Evolutionary conservation across 2,329 filamentous ascomycete genomes (phyloP), one percentile per base, ranked within the genome.

Genomic region (Scleromitrula shiraiana): DNA sequence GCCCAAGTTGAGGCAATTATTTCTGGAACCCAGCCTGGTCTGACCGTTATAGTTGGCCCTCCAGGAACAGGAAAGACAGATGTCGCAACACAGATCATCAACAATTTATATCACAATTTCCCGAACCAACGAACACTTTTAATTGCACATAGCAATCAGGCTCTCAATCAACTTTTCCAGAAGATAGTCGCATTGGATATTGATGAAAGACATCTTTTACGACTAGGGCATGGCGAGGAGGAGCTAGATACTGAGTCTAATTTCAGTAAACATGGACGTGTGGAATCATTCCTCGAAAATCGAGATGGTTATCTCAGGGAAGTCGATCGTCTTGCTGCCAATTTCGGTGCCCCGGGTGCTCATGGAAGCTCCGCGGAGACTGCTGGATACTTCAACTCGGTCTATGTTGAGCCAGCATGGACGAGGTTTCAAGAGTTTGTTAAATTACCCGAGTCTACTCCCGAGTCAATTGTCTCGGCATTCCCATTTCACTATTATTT

Each of bases 41-140:
- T 98, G 43, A 96, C 91, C 1, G 79, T 98, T 40, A 85, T 98
- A 57, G 88, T 98, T 53, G 93, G 93, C 1, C 93, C 93, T 46
- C 93, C 93, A 7, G 93, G 93, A 46, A 98, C 93, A 6, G 93
- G 94, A 53, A 98, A 98, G 72, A 98, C 93, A n/a, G 93, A 98
- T 67, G 93, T 98, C 45, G 90, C 89, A 40, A 96, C 91, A 4
- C 93, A 98, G 66, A 94, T 97, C 64, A 98, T 98, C 69, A 96
- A 88, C 71, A 96, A 97, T 65, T 85, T 98, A 58, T 98, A 98
- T 64, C 91, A 97, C 71, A 95, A 97, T 68, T 98, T 96, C 64
- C 90, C 93, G 7, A 75, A 83, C 54, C 89, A 98, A 66, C 85
- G 88, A 58, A 98, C 93, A 0, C 71, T 98, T 15, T 78, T 98